Percentiles rank a stretch among this genome's conserved stretches.
These are phyloP conservation scores for Flaveria floridana DNA, from an alignment of 140 eudicot genomes.

Conservation along the genomic window DNA sequence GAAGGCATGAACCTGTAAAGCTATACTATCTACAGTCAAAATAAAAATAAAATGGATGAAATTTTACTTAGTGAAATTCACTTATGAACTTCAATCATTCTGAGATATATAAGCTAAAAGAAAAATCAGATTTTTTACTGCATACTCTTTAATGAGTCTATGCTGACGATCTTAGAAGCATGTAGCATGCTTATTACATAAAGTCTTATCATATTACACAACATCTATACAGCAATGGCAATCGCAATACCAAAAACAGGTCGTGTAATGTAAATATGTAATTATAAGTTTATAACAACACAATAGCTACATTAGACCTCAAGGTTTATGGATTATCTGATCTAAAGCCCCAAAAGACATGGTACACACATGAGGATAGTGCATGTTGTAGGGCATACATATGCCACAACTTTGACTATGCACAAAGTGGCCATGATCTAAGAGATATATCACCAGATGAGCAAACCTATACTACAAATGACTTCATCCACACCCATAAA, in stretches of 20 bases:
- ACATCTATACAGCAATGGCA: background rate
- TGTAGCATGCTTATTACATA: background rate
- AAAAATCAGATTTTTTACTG: too few relatives aligned
- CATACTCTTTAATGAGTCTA: background rate
- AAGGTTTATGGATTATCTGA: conserved; percentile 20
- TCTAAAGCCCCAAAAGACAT: background rate
- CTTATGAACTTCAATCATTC: too few relatives aligned
- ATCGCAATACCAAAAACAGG: background rate
- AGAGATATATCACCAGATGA: background rate
- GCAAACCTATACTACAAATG: background rate
- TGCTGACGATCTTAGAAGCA: background rate
- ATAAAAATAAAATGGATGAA: too few relatives aligned
- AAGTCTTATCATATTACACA: background rate
- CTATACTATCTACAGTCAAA: background rate
- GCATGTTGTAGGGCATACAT: background rate
- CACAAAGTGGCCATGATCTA: conserved; percentile 26
- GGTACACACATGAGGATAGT: background rate
- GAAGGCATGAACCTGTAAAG: background rate
- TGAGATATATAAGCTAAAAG: too few relatives aligned
- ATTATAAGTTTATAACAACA: background rate
- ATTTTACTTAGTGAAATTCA: too few relatives aligned
- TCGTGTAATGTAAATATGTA: background rate
- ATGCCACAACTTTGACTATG: too few relatives aligned
- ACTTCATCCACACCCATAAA: conserved; percentile 4
- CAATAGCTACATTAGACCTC: background rate